A percentile compares a stretch with the other conserved stretches of the same genome.
Evolutionary conservation across 2,329 filamentous ascomycete genomes (phyloP).

Genomic region (Coleophoma cylindrospora): DNA sequence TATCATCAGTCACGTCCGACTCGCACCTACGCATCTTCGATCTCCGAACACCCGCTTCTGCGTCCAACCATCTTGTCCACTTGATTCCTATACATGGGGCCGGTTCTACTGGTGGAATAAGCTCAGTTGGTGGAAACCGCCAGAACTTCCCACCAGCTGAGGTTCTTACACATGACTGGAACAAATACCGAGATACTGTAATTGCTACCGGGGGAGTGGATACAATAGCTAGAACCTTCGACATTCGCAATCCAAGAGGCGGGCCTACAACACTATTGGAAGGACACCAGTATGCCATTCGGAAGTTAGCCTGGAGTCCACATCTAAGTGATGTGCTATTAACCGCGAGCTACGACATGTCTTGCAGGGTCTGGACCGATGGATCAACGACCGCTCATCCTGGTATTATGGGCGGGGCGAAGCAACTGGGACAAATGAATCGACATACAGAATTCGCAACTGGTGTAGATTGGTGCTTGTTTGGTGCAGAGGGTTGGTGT

Average conservation of each 20-base stretch:
- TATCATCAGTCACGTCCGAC: constrained; percentile 86
- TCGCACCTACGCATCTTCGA: constrained; percentile 89
- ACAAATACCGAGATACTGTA: constrained; percentile 86
- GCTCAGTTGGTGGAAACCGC: constrained; percentile 18
- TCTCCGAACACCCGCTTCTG: constrained; percentile 77
- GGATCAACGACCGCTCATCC: constrained; percentile 37
- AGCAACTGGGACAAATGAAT: constrained; percentile 67
- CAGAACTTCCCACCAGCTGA: constrained; percentile 45
- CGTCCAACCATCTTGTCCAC: constrained; percentile 80
- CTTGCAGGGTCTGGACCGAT: constrained; percentile 89
- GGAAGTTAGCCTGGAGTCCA: constrained; percentile 84
- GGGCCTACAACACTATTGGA: constrained; percentile 70
- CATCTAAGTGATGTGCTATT: constrained; percentile 86
- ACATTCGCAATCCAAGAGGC: constrained; percentile 70
- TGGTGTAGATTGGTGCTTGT: constrained; percentile 96
- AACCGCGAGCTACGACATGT: constrained; percentile 97
- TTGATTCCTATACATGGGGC: constrained; percentile 77
- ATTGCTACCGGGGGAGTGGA: constrained; percentile 90
- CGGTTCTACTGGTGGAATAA: constrained; percentile 28
- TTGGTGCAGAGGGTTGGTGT: constrained; percentile 92
- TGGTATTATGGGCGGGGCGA: constrained; percentile 20
- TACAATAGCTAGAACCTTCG: constrained; percentile 80
- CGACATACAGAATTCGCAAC: constrained; percentile 93
- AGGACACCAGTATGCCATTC: constrained; percentile 88
- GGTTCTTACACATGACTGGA: constrained; percentile 95